Base-by-base conservation (phyloP, 2,329 filamentous ascomycete species). In the Alternaria brassicae region DNA sequence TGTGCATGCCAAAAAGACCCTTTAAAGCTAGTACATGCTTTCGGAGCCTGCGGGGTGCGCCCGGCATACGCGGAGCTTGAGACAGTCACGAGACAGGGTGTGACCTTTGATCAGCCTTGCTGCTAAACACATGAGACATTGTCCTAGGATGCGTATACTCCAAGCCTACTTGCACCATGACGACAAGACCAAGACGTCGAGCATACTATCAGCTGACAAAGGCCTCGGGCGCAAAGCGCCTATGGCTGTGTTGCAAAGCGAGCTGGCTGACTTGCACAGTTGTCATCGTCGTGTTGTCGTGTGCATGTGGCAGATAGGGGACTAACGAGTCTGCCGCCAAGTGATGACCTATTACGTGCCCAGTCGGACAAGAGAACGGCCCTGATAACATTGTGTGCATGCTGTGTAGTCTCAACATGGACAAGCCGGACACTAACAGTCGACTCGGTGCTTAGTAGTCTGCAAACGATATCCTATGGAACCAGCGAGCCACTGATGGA, bases 401-500 rank as follows among this genome's bases (percentile, higher is more conserved):
- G 49, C 51, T 19, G 57, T 58, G 36, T 41, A 53, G 30, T 45
- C 45, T 45, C 41, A 53, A 55, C 48, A 53, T 25, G 52, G 63
- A 42, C 62, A 58, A 62, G 57, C 57, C 60, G 62, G 56, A 53
- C 52, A 54, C 57, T 58, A 53, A 45, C 50, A 48, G 51, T 55
- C 60, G 51, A 41, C 28, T 36, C 41, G 30, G 28, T 48, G 37
- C 49, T 54, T 45, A 45, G 32, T n/a, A 30, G 25, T 42, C 36
- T 27, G 36, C 25, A 53, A 41, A 52, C 32, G 32, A 25, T 28
- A 17, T 40, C 23, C 3, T 40, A 45, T 56, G 48, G 60, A 56
- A 61, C 44, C 47, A 55, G 53, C 55, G 50, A 58, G 63, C 60
- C 40, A 41, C 41, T 52, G 42, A 52, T 58, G 30, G 56, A 60